Evolutionary conservation across 331 rosid genomes (phyloP), one percentile per base, ranked within the genome.

Genomic region (Arachis monticola): DNA sequence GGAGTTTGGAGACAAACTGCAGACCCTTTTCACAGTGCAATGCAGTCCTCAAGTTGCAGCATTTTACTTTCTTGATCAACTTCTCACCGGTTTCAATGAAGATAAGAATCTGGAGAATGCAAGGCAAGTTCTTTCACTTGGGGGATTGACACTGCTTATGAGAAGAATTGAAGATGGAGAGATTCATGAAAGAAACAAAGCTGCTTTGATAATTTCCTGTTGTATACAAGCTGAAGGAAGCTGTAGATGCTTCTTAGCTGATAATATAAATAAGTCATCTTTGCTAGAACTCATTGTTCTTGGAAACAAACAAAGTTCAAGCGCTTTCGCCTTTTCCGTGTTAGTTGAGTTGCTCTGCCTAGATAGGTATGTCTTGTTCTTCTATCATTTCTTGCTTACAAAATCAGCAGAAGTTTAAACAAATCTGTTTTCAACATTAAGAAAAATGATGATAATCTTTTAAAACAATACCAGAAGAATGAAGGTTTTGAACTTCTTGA

Each of bases 21-120:
- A 93, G 73, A 93, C 85, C 32, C 84, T 93, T 47, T 93, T 93
- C 87, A 83, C 92, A 3, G 88, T 93, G 2, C 88, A 67, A 44
- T 90, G 97, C 82, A 84, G 85, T 60, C 96, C 96, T 75, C 83
- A 82, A 55, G 87, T 46, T 3, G 91, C 97, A 45, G 96, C 98
- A 40, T 87, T 87, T 79, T 93, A 93, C 88, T 75, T 88, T 27
- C 76, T 93, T 77, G 83, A 91, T 46, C 97, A 93, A 77, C 92
- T 93, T 48, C 84, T 93, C 14, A 88, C 78, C 0, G 97, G 98
- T 69, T 91, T 89, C 78, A 96, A 93, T 76, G 96, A 91, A 79
- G 98, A 89, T 38, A 79, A 88, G 79, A 93, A 93, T 76, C 79
- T 89, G 7, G 97, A 93, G 87, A 91, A 93, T 76, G 89, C 93